Base-by-base conservation (phyloP, 495 filamentous ascomycete genomes). In the Daldinia concentrica region DNA sequence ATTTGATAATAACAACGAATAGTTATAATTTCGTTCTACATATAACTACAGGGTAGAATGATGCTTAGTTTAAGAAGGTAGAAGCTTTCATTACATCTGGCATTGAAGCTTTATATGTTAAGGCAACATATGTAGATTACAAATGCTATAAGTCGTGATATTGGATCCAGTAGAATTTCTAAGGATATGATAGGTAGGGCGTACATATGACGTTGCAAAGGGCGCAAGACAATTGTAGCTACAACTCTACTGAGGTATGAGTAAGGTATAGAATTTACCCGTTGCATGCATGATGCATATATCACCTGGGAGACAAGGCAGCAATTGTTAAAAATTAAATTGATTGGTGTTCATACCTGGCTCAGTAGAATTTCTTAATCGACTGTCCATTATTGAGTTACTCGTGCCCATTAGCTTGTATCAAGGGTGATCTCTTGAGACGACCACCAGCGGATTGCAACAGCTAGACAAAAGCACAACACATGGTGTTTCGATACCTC, bases 161-260 rank as follows among this genome's bases (percentile, higher is more conserved):
- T 54, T 27, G 65, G 50, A 29, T 54, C 45, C 4, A 11, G 43
- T 12, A 36, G 32, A 6, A 19, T 64, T 50, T 24, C 58, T 64
- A 26, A 24, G 50, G 9, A 48, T 48, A 54, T 27, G 15, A 32
- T 68, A 58, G 37, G 57, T 32, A 62, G 58, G 69, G 64, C 55
- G 64, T 56, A 39, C 37, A 54, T 36, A 69, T 73, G 70, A 73
- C 70, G 65, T 68, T 36, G 37, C 29, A 36, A 73, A 73, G 70
- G 70, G 65, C 70, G 65, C 51, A 57, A 58, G 57, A 66, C 26
- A 43, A 50, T 27, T 14, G 9, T 29, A n/a, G 29, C 52, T 29
- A 55, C 32, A 54, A 30, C 27, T 54, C 50, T 54, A 15, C 50
- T 29, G 8, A 29, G 26, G 11, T 14, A 30, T 30, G 15, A 63